Base-by-base conservation (phyloP, 1,139 yeast genomes). In the Protomyces arabidopsidicola region DNA sequence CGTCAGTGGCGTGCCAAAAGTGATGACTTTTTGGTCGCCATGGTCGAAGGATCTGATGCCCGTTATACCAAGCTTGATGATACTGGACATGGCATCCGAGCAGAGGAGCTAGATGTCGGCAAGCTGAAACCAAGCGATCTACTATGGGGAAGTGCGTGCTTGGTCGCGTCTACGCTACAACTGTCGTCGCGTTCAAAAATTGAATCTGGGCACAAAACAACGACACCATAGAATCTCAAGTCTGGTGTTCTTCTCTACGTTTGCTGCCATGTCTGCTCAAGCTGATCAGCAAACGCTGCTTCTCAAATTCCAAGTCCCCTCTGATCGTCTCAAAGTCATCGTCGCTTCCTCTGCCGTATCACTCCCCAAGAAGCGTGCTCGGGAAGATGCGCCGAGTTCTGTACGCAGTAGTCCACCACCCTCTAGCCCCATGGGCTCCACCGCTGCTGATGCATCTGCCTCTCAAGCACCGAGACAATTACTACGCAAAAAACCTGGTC, bases 1-100 rank as follows among this genome's bases (percentile, higher is more conserved):
- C 0, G 98, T 95, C 71, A 95, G 76, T 0, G 99, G 99, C 55
- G 84, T 83, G 10, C 93, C 93, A 75, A 95, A 95, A 72, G 88
- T 90, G 67, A 95, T 90, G 48, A 42, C 48, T 42, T 42, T 42
- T 1, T 91, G 87, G 71, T 93, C 97, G 35, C 53, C 52, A 42
- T 58, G 62, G 48, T 88, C 95, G 72, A 93, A 95, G 0, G 98
- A 90, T 55, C 99, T 79, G 4, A 95, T 84, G 39, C 99, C 99
- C 66, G 86, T 87, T 38, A 95, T 87, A 1, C 96, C 87, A 38
- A 95, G 85, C 77, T 90, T 86, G 70, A 60, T 65, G 52, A 65
- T 60, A 10, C 65, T 65, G n/a, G 67, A 65, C 66, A 65, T 67
- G 31, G 48, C 55, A 45, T 22, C 45, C 27, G 45, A 22, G 12